These are phyloP conservation scores for Fusarium albidum DNA, from an alignment of 2,329 filamentous ascomycete genomes.

Conservation along the genomic window DNA sequence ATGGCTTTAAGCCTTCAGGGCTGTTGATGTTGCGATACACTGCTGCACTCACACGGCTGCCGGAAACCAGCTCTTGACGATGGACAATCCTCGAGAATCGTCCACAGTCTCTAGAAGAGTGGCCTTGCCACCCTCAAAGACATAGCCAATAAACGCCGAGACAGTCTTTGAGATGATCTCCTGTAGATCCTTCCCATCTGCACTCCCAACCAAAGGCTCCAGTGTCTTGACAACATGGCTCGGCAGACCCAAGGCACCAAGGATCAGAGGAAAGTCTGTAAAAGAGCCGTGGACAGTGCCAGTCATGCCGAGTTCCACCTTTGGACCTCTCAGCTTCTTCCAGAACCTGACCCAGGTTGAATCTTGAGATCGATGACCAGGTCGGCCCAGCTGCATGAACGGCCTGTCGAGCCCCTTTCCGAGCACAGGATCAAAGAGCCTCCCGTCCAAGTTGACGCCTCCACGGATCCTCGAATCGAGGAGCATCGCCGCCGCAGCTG, in stretches of 20 bases:
- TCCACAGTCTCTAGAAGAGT: conserved; percentile 13
- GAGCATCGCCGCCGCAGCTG: conserved; percentile 44
- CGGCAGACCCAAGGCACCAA: conserved; percentile 36
- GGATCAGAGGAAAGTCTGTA: conserved; percentile 42
- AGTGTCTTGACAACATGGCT: neutral
- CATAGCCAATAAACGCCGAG: conserved; percentile 31
- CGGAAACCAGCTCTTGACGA: conserved; percentile 28
- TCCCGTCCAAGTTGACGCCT: conserved; percentile 53
- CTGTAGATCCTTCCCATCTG: conserved; percentile 24
- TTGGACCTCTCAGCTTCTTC: conserved; percentile 35
- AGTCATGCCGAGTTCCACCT: conserved; percentile 36
- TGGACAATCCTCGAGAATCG: conserved; percentile 22
- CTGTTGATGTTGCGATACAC: no score
- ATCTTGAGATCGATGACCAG: conserved; percentile 42
- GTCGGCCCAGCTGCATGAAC: conserved; percentile 44
- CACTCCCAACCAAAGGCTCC: conserved; percentile 13
- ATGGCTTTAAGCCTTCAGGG: no score
- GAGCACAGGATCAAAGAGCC: conserved; percentile 42
- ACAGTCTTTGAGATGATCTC: conserved; percentile 33
- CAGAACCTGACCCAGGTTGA: conserved; percentile 44
- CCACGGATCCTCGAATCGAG: conserved; percentile 45
- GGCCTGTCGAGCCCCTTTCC: conserved; percentile 40
- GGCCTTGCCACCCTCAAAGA: conserved; percentile 17
- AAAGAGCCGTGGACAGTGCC: conserved; percentile 44
- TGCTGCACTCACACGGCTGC: no score